These are phyloP conservation scores for Strobilomyces confusus DNA, from an alignment of 768 basidiomycete genomes.

Conservation along the genomic window DNA sequence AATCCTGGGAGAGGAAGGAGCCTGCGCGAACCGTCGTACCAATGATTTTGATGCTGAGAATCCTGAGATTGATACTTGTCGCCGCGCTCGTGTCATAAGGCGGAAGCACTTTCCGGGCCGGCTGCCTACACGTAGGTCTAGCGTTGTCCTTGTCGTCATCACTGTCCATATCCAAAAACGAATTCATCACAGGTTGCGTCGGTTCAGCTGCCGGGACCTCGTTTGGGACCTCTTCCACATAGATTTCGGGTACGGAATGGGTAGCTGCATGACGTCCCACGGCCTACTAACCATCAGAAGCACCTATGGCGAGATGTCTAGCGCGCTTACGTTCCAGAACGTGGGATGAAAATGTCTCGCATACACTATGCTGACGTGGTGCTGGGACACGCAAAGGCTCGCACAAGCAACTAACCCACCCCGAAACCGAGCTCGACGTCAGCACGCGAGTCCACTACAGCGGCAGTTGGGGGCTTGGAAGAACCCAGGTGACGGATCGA, in stretches of 20 bases:
- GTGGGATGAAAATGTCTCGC: slow-evolving; percentile 22
- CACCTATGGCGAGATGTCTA: background rate
- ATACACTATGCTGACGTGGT: slow-evolving; percentile 22
- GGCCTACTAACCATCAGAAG: background rate
- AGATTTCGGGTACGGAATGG: slow-evolving; percentile 12
- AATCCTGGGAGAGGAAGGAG: slow-evolving; percentile 6
- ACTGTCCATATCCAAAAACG: slow-evolving; percentile 14
- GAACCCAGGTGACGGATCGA: slow-evolving; percentile 9
- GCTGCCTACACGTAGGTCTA: background rate
- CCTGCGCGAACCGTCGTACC: slow-evolving; percentile 7
- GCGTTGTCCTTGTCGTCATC: background rate
- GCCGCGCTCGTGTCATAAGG: slow-evolving; percentile 13
- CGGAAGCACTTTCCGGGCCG: background rate
- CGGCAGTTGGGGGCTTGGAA: background rate
- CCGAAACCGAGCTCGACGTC: slow-evolving; percentile 14
- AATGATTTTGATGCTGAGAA: slow-evolving; percentile 16
- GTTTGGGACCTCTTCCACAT: slow-evolving; percentile 16
- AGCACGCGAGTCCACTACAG: background rate
- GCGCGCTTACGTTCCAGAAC: slow-evolving; percentile 15
- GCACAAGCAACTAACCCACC: background rate
- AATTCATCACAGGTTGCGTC: slow-evolving; percentile 6
- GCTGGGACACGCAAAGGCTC: background rate
- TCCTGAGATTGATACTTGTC: slow-evolving; percentile 5
- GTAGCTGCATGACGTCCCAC: slow-evolving; percentile 17
- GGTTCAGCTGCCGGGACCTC: slow-evolving; percentile 2